Percentiles rank a stretch among this genome's conserved stretches.
Evolutionary conservation across 495 filamentous ascomycete genomes (phyloP).

Genomic region (Aspergillus sparsus): DNA sequence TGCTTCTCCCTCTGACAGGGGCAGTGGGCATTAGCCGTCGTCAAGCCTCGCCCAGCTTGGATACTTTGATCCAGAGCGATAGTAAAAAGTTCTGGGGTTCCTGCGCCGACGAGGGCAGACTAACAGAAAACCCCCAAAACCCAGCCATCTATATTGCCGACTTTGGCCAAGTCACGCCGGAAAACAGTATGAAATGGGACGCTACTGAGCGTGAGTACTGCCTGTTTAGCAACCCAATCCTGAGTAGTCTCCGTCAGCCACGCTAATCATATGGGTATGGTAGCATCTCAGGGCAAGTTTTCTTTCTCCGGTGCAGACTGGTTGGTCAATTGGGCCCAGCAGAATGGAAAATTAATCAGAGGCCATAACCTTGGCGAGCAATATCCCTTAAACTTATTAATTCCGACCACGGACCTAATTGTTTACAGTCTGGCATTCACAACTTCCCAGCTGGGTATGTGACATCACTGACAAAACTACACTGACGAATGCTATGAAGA

Average conservation of each 20-base stretch:
- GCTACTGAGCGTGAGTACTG: too few relatives aligned
- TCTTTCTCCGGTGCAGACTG: not conserved
- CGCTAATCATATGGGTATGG: not conserved
- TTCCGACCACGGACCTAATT: too few relatives aligned
- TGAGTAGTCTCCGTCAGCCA: not conserved
- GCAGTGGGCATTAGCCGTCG: too few relatives aligned
- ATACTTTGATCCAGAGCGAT: too few relatives aligned
- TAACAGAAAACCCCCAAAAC: too few relatives aligned
- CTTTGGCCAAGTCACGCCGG: conserved; percentile 60
- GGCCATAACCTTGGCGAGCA: conserved; percentile 15
- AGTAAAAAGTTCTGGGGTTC: too few relatives aligned
- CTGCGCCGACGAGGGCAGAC: too few relatives aligned
- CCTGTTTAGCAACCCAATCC: not conserved
- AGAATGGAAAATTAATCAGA: conserved; percentile 10
- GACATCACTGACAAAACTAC: not conserved
- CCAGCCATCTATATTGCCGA: too few relatives aligned
- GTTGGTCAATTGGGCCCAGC: conserved; percentile 11
- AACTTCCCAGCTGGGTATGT: not conserved
- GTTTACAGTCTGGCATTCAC: conserved; percentile 2
- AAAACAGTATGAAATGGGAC: conserved; percentile 62
- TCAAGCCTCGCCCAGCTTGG: too few relatives aligned
- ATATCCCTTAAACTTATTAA: too few relatives aligned
- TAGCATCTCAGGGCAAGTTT: conserved; percentile 10
- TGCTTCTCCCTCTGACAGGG: too few relatives aligned
- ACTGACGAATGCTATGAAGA: not conserved